Conservation (phyloP, 2,329 filamentous ascomycete genomes). For the Teratosphaeria zuluensis region DNA sequence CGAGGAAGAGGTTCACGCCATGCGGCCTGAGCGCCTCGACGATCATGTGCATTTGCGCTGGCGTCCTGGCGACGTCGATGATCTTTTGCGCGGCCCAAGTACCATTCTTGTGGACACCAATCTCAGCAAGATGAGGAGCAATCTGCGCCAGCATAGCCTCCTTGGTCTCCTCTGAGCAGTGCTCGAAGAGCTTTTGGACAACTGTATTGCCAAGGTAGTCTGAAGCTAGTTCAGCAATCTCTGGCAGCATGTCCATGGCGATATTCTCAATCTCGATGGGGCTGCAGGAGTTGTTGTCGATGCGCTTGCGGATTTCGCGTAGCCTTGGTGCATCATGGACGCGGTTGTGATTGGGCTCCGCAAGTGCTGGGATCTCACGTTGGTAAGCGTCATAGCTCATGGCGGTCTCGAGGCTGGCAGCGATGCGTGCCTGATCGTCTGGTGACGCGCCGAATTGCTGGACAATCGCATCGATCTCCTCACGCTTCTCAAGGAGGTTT, state of each 20-base stretch:
- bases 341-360: slow-evolving; percentile 78
- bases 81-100: slow-evolving; percentile 99
- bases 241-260: slow-evolving; percentile 86
- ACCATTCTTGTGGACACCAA: slow-evolving; percentile 97
- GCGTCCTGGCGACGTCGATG: slow-evolving; percentile 86
- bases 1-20: slow-evolving; percentile 82
- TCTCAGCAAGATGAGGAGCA: slow-evolving; percentile 84
- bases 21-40: slow-evolving; percentile 77
- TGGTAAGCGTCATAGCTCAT: slow-evolving; percentile 64
- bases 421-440: slow-evolving; percentile 66
- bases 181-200: slow-evolving; percentile 97
- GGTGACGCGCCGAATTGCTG: slow-evolving; percentile 77
- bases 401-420: slow-evolving; percentile 62
- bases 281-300: slow-evolving; percentile 86
- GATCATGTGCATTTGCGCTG: slow-evolving; percentile 72
- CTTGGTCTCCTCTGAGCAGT: slow-evolving; percentile 81
- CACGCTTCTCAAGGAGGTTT: slow-evolving; percentile 65
- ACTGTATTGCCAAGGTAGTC: slow-evolving; percentile 98
- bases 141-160: slow-evolving; percentile 87
- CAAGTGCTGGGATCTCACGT: slow-evolving; percentile 79
- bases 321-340: slow-evolving; percentile 90
- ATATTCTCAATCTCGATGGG: slow-evolving; percentile 84
- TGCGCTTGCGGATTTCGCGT: slow-evolving; percentile 90
- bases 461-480: slow-evolving; percentile 77
- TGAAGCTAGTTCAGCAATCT: slow-evolving; percentile 87